Conservation (phyloP, 176 grass and related monocot genomes). For the barley (Hordeum vulgare) region DNA sequence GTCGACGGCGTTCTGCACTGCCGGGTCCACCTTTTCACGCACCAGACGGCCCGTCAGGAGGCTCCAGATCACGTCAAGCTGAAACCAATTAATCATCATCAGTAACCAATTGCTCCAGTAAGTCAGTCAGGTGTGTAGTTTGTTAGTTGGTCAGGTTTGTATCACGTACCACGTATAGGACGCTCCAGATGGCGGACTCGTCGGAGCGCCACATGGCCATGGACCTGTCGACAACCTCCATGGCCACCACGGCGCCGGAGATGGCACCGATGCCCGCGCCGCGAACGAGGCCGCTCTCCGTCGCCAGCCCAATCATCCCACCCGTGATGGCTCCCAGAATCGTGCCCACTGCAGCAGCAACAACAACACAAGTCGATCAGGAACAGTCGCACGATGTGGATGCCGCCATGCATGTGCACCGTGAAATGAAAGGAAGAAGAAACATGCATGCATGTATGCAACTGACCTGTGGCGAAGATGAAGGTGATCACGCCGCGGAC, state of each 20-base stretch:
- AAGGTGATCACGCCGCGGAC: constrained; percentile 48
- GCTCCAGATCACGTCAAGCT: constrained; percentile 75
- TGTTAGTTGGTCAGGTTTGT: no score
- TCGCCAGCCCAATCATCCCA: constrained; percentile 73
- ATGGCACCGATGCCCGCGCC: constrained; percentile 67
- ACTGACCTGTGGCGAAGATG: constrained; percentile 61
- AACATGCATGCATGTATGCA: no score
- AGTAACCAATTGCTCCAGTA: no score
- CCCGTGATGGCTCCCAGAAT: constrained; percentile 62
- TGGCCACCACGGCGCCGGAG: constrained; percentile 68
- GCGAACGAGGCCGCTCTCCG: constrained; percentile 71
- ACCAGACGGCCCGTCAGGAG: constrained; percentile 74
- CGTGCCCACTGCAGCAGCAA: constrained; percentile 37
- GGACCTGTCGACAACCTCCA: constrained; percentile 76
- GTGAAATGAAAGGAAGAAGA: not conserved
- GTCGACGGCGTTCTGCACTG: constrained; percentile 78
- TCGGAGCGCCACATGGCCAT: constrained; percentile 60
- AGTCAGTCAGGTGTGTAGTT: no score
- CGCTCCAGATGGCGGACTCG: constrained; percentile 56
- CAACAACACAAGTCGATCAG: not conserved
- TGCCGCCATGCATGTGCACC: not conserved
- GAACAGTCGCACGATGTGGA: not conserved
- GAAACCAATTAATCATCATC: not conserved
- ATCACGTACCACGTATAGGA: constrained; percentile 58
- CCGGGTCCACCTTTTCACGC: constrained; percentile 81